Base-by-base conservation (phyloP, 2,329 filamentous ascomycete genomes). In the Dryadomyces quercivorus region DNA sequence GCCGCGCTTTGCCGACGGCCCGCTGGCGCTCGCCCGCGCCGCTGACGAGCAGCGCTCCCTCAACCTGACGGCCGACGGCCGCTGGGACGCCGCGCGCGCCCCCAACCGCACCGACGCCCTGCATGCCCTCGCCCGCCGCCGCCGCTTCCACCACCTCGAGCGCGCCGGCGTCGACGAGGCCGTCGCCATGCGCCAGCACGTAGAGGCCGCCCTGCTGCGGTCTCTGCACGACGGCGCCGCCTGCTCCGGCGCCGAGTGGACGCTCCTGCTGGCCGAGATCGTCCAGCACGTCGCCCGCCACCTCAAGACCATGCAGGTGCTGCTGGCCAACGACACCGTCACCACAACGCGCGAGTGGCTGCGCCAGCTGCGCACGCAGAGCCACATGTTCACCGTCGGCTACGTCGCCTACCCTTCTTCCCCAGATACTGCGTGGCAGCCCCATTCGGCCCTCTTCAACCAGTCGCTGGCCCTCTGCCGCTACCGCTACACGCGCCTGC, bases 211-310 rank as follows among this genome's bases (percentile, higher is more conserved):
- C 1, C 50, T 74, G 36, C 52, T 57, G 18, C 49, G 56, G n/a
- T 52, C 67, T 3, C 51, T 63, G 6, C 54, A 8, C 16, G 36
- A 12, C 12, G 7, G 22, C 12, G 18, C 55, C 0, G 55, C 57
- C 26, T 69, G 73, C 58, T 66, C 67, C 16, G 71, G 70, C 3
- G 67, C 72, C n/a, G 70, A 75, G 55, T 76, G 74, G 74, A 58
- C 63, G 2, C 57, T 63, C 5, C 65, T 71, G n/a, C 62, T 67
- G 8, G 66, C 69, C 38, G 70, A 72, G 51, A 71, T 76, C 45
- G 67, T 74, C 44, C 66, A 69, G 53, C 63, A 63, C 13, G 71
- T 70, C 52, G 66, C 67, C 1, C 58, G 54, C 12, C 64, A 67
- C 34, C 54, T 73, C 22, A 63, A 63, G 51, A 62, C 63, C 43